Percentiles rank a stretch among this genome's conserved stretches.
phyloP scores from a whole-genome alignment of 345 rosid species.

The Lumnitzera racemosa region DNA sequence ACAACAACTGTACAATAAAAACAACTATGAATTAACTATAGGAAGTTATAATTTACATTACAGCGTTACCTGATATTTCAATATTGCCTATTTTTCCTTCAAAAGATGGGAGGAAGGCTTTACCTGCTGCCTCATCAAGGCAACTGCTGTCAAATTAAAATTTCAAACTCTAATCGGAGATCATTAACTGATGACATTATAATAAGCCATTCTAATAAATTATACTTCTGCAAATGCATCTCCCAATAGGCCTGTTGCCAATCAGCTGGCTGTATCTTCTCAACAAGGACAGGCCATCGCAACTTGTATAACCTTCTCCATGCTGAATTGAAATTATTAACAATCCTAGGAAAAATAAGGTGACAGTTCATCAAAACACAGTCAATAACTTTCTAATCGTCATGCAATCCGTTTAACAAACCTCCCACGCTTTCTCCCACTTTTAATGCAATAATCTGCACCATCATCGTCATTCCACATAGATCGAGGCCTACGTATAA shows the following conservation, averaged over 20 bases:
- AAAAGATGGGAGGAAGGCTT: constrained; percentile 62
- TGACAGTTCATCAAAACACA: background rate
- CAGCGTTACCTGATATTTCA: constrained; percentile 43
- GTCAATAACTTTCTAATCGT: too few species aligned
- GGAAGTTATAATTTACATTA: too few species aligned
- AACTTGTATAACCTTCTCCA: constrained; percentile 59
- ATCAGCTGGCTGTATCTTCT: constrained; percentile 25
- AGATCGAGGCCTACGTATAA: constrained; percentile 49
- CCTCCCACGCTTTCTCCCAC: constrained; percentile 67
- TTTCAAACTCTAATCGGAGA: background rate
- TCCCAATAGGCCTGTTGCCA: constrained; percentile 86
- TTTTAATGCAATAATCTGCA: constrained; percentile 20
- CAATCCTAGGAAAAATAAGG: background rate
- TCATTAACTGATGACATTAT: background rate
- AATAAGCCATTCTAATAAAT: constrained; percentile 4
- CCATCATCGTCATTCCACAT: constrained; percentile 34
- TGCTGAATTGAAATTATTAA: constrained; percentile 29
- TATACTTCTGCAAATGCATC: constrained; percentile 67
- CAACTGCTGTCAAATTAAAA: constrained; percentile 50
- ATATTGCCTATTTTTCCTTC: constrained; percentile 43
- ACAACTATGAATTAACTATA: background rate
- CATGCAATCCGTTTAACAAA: constrained; percentile 6
- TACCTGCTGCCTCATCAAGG: constrained; percentile 76
- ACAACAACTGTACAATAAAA: too few species aligned
- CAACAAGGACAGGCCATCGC: constrained; percentile 53